Conservation (phyloP, 768 basidiomycete species). For the Suillus fuscotomentosus region DNA sequence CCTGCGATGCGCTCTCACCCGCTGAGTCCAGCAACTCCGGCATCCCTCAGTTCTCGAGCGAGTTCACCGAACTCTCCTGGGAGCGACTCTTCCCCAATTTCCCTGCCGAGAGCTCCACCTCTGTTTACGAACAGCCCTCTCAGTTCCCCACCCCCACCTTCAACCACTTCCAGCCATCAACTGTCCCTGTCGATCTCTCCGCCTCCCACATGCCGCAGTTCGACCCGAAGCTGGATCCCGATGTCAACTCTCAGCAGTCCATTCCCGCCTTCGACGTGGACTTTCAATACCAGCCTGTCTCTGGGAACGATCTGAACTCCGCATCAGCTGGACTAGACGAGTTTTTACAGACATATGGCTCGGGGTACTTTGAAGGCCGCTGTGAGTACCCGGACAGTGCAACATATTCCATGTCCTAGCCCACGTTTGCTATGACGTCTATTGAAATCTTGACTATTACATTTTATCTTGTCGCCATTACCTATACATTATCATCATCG, state of each 20-base stretch:
- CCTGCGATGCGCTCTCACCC: background rate
- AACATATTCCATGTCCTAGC: background rate
- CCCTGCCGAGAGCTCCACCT: background rate
- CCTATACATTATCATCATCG: background rate
- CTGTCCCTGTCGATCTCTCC: background rate
- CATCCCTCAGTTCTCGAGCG: background rate
- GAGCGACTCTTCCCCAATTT: conserved; percentile 2
- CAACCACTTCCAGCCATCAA: background rate
- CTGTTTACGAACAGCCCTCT: background rate
- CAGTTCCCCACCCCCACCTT: background rate
- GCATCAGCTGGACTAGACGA: background rate
- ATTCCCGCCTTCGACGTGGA: background rate
- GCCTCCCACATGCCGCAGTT: background rate
- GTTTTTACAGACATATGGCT: background rate
- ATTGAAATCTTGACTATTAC: background rate
- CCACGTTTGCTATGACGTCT: background rate
- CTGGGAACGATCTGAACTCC: background rate
- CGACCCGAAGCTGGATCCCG: background rate
- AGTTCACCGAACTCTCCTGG: background rate
- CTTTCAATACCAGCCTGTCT: background rate
- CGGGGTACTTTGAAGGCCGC: background rate
- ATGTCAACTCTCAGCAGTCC: background rate
- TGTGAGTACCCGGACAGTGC: background rate
- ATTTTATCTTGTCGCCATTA: background rate
- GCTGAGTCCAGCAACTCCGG: background rate